These are phyloP conservation scores for Theileria equi DNA, from an alignment of 169 alveolate genomes.

Conservation along the genomic window DNA sequence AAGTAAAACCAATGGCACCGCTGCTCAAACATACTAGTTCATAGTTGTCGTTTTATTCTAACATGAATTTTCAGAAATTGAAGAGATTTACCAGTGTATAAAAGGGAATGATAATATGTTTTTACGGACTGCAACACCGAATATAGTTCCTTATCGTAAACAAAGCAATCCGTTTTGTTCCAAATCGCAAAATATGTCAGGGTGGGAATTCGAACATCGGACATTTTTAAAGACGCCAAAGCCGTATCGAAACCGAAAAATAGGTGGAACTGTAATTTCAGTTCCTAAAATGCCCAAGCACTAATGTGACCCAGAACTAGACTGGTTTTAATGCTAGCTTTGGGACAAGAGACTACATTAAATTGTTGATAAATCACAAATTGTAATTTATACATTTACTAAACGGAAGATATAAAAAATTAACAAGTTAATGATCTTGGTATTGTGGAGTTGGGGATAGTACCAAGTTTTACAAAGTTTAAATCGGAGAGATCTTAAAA, in stretches of 20 bases:
- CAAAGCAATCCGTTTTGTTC: conserved; percentile 71
- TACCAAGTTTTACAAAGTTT: too few relatives aligned
- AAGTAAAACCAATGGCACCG: too few relatives aligned
- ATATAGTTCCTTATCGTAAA: conserved; percentile 59
- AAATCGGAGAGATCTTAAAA: too few relatives aligned
- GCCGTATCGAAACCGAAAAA: conserved; percentile 55
- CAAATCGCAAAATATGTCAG: conserved; percentile 56
- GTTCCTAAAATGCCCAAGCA: conserved; percentile 73
- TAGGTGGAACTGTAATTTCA: conserved; percentile 71
- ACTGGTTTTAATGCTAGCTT: too few relatives aligned
- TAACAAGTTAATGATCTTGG: too few relatives aligned
- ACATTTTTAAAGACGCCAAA: conserved; percentile 44
- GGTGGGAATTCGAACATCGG: conserved; percentile 57
- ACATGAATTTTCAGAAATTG: conserved; percentile 7
- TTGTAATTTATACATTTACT: background rate
- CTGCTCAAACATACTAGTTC: too few relatives aligned
- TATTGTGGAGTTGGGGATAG: too few relatives aligned
- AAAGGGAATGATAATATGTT: conserved; percentile 9
- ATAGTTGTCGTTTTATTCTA: background rate
- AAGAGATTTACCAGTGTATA: background rate
- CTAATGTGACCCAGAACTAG: background rate
- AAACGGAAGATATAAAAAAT: too few relatives aligned
- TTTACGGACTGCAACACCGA: conserved; percentile 67
- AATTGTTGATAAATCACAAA: background rate
- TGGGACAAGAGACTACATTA: background rate